Percentiles rank a stretch among this genome's conserved stretches.
These are phyloP conservation scores for Wickerhamiella alocasiicola DNA, from an alignment of 805 yeast genomes.

Conservation along the genomic window DNA sequence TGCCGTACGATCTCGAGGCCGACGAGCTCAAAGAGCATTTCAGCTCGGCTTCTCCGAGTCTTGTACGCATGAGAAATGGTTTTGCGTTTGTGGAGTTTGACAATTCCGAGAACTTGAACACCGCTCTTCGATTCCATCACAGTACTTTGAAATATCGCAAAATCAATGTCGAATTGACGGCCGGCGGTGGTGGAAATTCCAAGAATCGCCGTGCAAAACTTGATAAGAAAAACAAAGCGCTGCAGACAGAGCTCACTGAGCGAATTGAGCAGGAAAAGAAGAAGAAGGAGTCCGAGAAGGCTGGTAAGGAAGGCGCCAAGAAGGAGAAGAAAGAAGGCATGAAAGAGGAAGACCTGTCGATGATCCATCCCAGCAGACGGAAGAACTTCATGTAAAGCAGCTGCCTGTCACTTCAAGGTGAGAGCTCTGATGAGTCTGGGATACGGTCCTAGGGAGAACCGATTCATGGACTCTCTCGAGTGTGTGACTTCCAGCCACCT, in stretches of 20 bases:
- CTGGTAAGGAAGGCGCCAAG: conserved; percentile 8
- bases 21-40: conserved; percentile 60
- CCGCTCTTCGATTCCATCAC: conserved; percentile 77
- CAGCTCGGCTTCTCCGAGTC: conserved; percentile 53
- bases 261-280: conserved; percentile 35
- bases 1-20: conserved; percentile 60
- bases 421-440: too few relatives aligned
- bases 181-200: conserved; percentile 96
- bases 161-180: conserved; percentile 92
- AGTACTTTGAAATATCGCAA: conserved; percentile 53
- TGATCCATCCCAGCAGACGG: conserved; percentile 8
- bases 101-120: conserved; percentile 68
- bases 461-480: too few relatives aligned
- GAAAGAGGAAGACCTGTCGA: neutral
- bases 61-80: conserved; percentile 75
- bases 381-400: neutral
- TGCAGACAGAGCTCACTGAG: conserved; percentile 55
- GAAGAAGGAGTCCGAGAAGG: conserved; percentile 9
- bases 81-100: conserved; percentile 84
- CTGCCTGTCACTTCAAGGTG: too few relatives aligned
- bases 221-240: conserved; percentile 62
- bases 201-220: conserved; percentile 46
- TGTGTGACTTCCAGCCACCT: too few relatives aligned
- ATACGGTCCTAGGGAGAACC: too few relatives aligned
- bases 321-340: conserved; percentile 22